Evolutionary conservation across 345 rosid genomes (phyloP), one percentile per base, ranked within the genome.

Genomic region (Pugionium cornutum): DNA sequence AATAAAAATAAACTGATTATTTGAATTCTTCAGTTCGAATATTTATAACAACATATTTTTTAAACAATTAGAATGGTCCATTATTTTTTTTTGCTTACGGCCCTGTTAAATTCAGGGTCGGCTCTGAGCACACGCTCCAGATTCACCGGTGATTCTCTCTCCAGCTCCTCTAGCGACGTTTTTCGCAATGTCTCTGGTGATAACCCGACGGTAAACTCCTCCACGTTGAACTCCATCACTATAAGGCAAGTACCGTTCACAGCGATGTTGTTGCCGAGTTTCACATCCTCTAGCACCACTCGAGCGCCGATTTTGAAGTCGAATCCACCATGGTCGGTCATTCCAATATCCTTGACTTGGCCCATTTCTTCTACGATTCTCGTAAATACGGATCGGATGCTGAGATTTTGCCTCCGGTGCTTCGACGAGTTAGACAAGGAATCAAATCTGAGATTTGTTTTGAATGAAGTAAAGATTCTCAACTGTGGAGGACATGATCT

Each of bases 291-390:
- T 0, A 86, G 72, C 3, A 87, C 91, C n/a, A 80, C 84, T 78
- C 56, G 74, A 0, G 92, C 97, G 5, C 25, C 64, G 70, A 89
- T 80, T 69, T 77, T 84, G 53, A 87, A 81, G 73, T 81, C 81
- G 69, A 89, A 76, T 1, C 95, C 97, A 48, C 88, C 96, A 11
- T 80, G 82, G 3, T 49, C 64, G 9, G 80, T 82, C 58, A 57
- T 50, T 29, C 96, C 95, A 18, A 87, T 41, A 44, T 69, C 64
- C 69, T 79, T 70, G 59, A 92, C 68, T 52, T 86, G 62, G 0
- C 97, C 98, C 83, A 92, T 76, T 66, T 89, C 98, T 67, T 92
- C 97, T 28, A 92, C 91, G 57, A 89, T 89, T 9, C 96, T 97
- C 0, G 94, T 92, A 76, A 92, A 89, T 9, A 92, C 91, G 11